Evolutionary conservation across 2,329 filamentous ascomycete genomes (phyloP), one percentile per base, ranked within the genome.

Genomic region (Fonsecaea nubica): DNA sequence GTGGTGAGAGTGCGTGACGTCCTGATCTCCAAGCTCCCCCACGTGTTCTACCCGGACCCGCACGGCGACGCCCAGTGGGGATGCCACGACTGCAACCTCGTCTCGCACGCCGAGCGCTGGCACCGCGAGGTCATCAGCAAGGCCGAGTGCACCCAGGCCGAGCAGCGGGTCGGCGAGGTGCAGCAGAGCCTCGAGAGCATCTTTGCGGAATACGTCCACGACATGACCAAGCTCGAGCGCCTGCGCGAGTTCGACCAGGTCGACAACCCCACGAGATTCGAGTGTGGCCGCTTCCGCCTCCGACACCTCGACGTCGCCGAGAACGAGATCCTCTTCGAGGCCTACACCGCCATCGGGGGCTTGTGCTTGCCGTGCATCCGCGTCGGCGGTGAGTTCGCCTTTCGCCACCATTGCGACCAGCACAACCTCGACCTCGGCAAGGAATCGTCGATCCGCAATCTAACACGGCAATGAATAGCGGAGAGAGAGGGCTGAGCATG

Each of bases 331-430:
- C 36, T 50, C 10, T 59, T 38, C 13, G 36, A 50, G 1, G 25
- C 48, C 21, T 59, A 59, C 45, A 5, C 10, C 21, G 40, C 25
- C 10, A 59, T 59, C n/a, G 57, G 57, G 8, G 57, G 57, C 2
- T 30, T 59, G 21, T 59, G 57, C 48, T 33, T 59, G 38, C 36
- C 21, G 15, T 59, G 57, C 40, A 15, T 59, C 57, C 48, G 48
- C 25, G 32, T 25, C 45, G 45, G 45, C 45, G 56, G 38, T 4
- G 15, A 59, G 25, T 48, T 45, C 40, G 35, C 18, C 30, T 59
- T 32, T 21, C 21, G 45, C 25, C 12, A 1, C 21, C n/a, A 13
- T 40, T 59, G 57, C 40, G 9, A 4, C 38, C 4, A 12, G 21
- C 57, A 59, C 40, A 10, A 33, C 7, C 38, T 59, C 57, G 40